Evolutionary conservation across 2,329 filamentous ascomycete genomes (phyloP).

Genomic region (Hypocreales sp.): DNA sequence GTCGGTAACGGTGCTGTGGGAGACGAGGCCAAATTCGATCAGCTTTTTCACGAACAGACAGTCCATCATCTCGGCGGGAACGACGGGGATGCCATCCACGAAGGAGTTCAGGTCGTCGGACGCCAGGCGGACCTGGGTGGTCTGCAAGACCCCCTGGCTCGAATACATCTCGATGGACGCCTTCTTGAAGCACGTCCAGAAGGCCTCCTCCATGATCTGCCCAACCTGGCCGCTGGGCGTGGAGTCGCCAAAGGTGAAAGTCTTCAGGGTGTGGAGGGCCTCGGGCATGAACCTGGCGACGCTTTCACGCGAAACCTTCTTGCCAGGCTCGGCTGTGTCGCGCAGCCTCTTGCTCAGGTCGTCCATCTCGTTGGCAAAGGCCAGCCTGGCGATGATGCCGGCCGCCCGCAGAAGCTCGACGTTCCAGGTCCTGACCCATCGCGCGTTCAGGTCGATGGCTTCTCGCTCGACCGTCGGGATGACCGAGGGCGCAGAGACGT

Average conservation of each 20-base stretch:
- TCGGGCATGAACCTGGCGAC: slow-evolving; percentile 57
- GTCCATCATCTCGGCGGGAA: slow-evolving; percentile 61
- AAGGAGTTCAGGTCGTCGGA: slow-evolving; percentile 54
- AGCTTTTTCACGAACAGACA: slow-evolving; percentile 67
- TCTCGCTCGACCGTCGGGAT: slow-evolving; percentile 96
- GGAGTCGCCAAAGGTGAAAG: slow-evolving; percentile 79
- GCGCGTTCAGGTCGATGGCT: slow-evolving; percentile 89
- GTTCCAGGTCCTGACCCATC: slow-evolving; percentile 93
- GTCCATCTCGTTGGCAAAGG: slow-evolving; percentile 77
- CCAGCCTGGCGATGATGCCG: slow-evolving; percentile 77
- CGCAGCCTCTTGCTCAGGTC: slow-evolving; percentile 50
- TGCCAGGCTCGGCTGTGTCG: slow-evolving; percentile 25
- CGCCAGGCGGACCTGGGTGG: slow-evolving; percentile 64
- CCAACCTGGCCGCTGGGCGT: slow-evolving; percentile 77
- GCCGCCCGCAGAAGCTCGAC: slow-evolving; percentile 81
- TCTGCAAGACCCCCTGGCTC: slow-evolving; percentile 74
- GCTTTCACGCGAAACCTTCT: slow-evolving; percentile 44
- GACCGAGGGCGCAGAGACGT: slow-evolving; percentile 88
- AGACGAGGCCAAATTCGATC: slow-evolving; percentile 73
- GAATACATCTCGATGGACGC: slow-evolving; percentile 79
- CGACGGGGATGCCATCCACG: slow-evolving; percentile 73
- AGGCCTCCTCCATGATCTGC: slow-evolving; percentile 81
- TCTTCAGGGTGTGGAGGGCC: slow-evolving; percentile 69
- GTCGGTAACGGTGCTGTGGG: slow-evolving; percentile 72
- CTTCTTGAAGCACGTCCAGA: slow-evolving; percentile 81